A percentile compares a stretch with the other conserved stretches of the same genome.
Conservation (phyloP, 768 basidiomycete genomes). For the Exidia glandulosa region DNA sequence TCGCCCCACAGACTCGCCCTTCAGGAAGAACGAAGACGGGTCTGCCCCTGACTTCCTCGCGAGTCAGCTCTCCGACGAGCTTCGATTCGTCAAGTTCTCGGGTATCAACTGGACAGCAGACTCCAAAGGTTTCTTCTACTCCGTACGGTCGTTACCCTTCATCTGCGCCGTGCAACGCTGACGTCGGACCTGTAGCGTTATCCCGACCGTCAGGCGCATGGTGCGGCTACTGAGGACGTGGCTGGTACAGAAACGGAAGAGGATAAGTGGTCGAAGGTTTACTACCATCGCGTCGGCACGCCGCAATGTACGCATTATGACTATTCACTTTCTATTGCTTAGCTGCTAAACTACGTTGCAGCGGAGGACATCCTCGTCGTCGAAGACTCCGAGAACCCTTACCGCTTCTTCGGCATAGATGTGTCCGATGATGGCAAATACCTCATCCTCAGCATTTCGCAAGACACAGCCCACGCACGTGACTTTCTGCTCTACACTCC, state of each 20-base stretch:
- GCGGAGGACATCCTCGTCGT: conserved; percentile 60
- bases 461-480: conserved; percentile 55
- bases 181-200: conserved; percentile 32
- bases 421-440: conserved; percentile 60
- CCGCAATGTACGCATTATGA: conserved; percentile 38
- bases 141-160: conserved; percentile 4
- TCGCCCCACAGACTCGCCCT: conserved; percentile 48
- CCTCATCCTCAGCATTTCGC: conserved; percentile 38
- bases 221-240: conserved; percentile 34
- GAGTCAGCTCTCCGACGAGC: conserved; percentile 48
- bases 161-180: not conserved
- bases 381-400: conserved; percentile 51
- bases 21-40: conserved; percentile 29
- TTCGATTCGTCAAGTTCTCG: conserved; percentile 72
- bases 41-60: conserved; percentile 30
- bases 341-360: conserved; percentile 21
- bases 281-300: conserved; percentile 66
- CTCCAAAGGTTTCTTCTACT: conserved; percentile 75
- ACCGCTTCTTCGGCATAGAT: conserved; percentile 50
- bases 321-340: not conserved
- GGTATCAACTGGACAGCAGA: conserved; percentile 64
- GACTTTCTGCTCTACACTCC: not conserved
- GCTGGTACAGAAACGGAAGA: conserved; percentile 47
- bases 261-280: conserved; percentile 62
- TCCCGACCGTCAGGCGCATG: conserved; percentile 39